These are phyloP conservation scores for Podosphaera xanthii DNA, from an alignment of 2,329 filamentous ascomycete genomes.

Conservation along the genomic window DNA sequence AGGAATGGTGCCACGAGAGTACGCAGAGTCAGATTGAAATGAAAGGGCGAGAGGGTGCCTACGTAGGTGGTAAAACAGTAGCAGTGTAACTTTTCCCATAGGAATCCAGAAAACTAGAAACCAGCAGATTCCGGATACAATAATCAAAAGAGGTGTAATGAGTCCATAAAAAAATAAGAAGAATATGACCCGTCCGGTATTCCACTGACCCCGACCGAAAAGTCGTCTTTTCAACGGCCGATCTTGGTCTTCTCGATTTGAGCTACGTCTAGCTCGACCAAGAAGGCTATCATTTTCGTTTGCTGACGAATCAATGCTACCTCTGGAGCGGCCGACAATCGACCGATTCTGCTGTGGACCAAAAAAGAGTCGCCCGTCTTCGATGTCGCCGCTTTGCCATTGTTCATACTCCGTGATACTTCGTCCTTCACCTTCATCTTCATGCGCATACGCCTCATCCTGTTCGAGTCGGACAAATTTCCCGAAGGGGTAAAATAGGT, in stretches of 20 bases:
- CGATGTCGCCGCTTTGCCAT: slow-evolving; percentile 93
- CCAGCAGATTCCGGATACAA: slow-evolving; percentile 82
- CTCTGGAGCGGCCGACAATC: slow-evolving; percentile 63
- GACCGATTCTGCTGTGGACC: slow-evolving; percentile 54
- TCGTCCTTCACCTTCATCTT: slow-evolving; percentile 84
- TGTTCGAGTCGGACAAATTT: slow-evolving; percentile 85
- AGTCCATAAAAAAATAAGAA: slow-evolving; percentile 91
- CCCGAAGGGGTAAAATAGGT: slow-evolving; percentile 89
- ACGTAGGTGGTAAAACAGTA: slow-evolving; percentile 76
- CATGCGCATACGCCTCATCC: slow-evolving; percentile 81
- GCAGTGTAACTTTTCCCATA: slow-evolving; percentile 85
- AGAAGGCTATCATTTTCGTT: slow-evolving; percentile 81
- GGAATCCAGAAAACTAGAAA: slow-evolving; percentile 94
- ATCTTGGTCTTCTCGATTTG: slow-evolving; percentile 19
- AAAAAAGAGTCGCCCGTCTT: slow-evolving; percentile 90
- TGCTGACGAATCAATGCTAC: slow-evolving; percentile 64
- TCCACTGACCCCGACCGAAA: slow-evolving; percentile 93
- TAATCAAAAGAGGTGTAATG: slow-evolving; percentile 62
- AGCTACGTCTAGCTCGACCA: slow-evolving; percentile 35
- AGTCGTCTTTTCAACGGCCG: slow-evolving; percentile 51
- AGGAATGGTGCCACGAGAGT: slow-evolving; percentile 45
- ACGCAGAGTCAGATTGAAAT: slow-evolving; percentile 69
- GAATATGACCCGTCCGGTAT: slow-evolving; percentile 79
- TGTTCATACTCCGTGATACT: slow-evolving; percentile 98
- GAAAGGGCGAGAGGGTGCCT: slow-evolving; percentile 81